Evolutionary conservation across 2,329 filamentous ascomycete genomes (phyloP).

Genomic region (Colletotrichum spinosum): DNA sequence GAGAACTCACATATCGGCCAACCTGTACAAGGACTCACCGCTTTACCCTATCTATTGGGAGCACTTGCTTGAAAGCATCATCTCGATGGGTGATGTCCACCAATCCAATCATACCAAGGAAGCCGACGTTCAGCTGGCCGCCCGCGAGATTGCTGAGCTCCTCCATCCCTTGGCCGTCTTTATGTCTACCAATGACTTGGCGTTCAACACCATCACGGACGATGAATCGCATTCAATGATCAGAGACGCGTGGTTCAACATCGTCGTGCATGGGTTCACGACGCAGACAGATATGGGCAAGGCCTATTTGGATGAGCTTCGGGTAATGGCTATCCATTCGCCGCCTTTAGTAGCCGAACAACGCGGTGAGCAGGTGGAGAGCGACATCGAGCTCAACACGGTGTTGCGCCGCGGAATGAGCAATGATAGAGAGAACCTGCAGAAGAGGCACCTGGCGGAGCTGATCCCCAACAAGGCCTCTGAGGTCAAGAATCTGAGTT

Average conservation of each 20-base stretch:
- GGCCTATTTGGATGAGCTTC: constrained; percentile 80
- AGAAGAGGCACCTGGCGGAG: constrained; percentile 81
- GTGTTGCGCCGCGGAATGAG: constrained; percentile 89
- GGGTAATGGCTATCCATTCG: constrained; percentile 87
- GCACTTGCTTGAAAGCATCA: constrained; percentile 85
- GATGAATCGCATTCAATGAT: constrained; percentile 80
- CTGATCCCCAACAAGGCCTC: constrained; percentile 81
- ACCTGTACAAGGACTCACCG: constrained; percentile 75
- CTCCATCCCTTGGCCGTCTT: constrained; percentile 89
- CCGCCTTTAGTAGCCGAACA: constrained; percentile 89
- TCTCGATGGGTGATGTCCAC: constrained; percentile 89
- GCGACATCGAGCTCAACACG: constrained; percentile 96
- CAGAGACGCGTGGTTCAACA: constrained; percentile 98
- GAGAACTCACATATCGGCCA: constrained; percentile 80
- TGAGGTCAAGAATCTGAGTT: constrained; percentile 85
- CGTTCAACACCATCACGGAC: constrained; percentile 60
- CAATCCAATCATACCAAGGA: constrained; percentile 79
- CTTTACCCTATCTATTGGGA: constrained; percentile 87
- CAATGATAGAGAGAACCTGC: constrained; percentile 79
- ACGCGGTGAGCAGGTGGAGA: constrained; percentile 89
- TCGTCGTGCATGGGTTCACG: constrained; percentile 92
- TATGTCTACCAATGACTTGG: constrained; percentile 74
- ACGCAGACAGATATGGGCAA: constrained; percentile 79
- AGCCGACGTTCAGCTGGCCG: constrained; percentile 83
- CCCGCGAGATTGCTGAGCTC: constrained; percentile 88